Evolutionary conservation across 805 yeast species (phyloP), one percentile per base, ranked within the genome.

Genomic region (Wickerhamomyces canadensis): DNA sequence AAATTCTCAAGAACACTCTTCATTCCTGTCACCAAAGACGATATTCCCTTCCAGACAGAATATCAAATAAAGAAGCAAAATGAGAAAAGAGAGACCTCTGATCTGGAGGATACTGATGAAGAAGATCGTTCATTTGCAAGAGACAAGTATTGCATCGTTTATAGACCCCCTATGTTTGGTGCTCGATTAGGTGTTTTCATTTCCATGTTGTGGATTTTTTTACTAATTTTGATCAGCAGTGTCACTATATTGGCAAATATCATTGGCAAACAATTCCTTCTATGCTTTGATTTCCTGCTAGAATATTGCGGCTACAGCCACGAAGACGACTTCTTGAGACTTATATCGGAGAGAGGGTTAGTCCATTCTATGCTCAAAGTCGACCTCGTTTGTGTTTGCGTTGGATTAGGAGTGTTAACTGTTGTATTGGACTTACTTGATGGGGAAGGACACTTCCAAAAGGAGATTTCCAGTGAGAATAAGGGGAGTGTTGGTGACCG

Each of bases 21-120:
- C 62, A 81, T 84, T 1, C 76, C 87, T 0, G 97, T 91, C 2
- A 84, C 95, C 1, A 80, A 77, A 47, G 82, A 79, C 46, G 95
- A 89, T 55, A 67, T 72, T 34, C 68, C 83, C 11, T 57, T 83
- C 28, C 65, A 63, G 18, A 64, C 60, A 4, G 43, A 47, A 10
- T 54, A 55, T 18, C 55, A 40, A n/a, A 15, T 35, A 6, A 30
- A 63, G 33, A 64, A 63, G 18, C 58, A 55, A 15, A n/a, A n/a
- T n/a, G 47, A 45, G 19, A 46, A 40, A n/a, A 64, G 60, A 4
- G 52, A 57, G n/a, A n/a, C n/a, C 15, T 43, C 59, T 12, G 23
- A 7, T 10, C 59, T 63, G 23, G 66, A 62, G n/a, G 67, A 62
- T 34, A 68, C 65, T 35, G 68, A 65, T 13, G 64, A 63, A 14